Evolutionary conservation across 441 rosid genomes (phyloP).

Genomic region (Corymbia calophylla): DNA sequence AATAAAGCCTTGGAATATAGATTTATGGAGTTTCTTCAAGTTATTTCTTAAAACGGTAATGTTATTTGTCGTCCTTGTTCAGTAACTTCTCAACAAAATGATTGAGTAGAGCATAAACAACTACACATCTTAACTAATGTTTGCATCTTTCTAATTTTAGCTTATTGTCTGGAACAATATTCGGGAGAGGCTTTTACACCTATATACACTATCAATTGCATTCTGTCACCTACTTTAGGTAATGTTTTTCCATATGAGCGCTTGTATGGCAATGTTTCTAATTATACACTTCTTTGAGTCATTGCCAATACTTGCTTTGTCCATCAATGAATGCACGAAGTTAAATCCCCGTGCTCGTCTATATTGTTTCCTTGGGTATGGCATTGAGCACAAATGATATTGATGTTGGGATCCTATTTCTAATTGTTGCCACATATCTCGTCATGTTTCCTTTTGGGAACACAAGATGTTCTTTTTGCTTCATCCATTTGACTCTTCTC

Average conservation of each 20-base stretch:
- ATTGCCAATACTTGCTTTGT: background rate
- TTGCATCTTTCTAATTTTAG: rapidly evolving
- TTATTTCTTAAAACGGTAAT: too few species aligned
- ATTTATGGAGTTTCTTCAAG: too few species aligned
- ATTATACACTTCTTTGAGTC: background rate
- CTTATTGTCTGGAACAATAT: background rate
- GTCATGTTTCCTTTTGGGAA: background rate
- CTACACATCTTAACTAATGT: too few species aligned
- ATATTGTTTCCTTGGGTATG: background rate
- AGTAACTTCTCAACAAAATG: too few species aligned
- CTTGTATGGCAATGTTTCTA: too few species aligned
- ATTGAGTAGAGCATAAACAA: too few species aligned
- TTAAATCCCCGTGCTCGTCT: background rate
- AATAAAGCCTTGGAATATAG: too few species aligned
- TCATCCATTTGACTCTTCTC: too few species aligned
- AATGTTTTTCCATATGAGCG: background rate
- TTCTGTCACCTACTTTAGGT: background rate
- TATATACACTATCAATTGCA: background rate
- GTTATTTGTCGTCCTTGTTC: too few species aligned
- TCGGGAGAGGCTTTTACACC: background rate
- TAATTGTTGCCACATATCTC: too few species aligned
- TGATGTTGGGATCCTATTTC: background rate
- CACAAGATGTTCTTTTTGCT: too few species aligned
- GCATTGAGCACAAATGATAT: background rate
- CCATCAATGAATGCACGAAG: background rate